Percentiles rank a stretch among this genome's conserved stretches.
Conservation (phyloP, 2,329 filamentous ascomycete genomes). For the Aspergillus sp. region DNA sequence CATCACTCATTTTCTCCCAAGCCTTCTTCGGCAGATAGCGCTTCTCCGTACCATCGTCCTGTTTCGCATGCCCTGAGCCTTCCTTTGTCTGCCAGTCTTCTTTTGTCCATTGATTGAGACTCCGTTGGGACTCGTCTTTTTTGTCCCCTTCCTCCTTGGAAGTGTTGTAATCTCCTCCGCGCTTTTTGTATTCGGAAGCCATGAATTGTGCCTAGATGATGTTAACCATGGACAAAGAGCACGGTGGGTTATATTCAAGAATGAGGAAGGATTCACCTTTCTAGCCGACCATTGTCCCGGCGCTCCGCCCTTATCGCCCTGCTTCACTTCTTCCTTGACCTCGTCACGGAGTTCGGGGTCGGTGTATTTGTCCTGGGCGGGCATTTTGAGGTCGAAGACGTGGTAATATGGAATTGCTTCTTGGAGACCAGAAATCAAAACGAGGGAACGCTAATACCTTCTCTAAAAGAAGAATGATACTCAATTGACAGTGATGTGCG, state of each 20-base stretch:
- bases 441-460: no score
- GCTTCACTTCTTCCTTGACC: conserved; percentile 48
- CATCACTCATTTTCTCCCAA: conserved; percentile 49
- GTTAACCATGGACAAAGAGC: neutral
- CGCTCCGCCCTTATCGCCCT: conserved; percentile 47
- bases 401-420: no score
- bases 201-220: conserved; percentile 44
- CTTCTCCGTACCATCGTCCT: conserved; percentile 45
- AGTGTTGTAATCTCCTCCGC: conserved; percentile 48
- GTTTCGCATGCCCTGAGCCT: conserved; percentile 44
- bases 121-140: conserved; percentile 45
- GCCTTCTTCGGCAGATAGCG: conserved; percentile 49
- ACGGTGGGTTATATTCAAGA: neutral
- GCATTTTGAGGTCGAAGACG: conserved; percentile 31
- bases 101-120: conserved; percentile 47
- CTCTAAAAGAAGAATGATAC: no score
- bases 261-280: conserved; percentile 33
- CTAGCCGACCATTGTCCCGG: conserved; percentile 52
- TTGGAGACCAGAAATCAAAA: no score
- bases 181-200: conserved; percentile 49
- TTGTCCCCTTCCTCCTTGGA: conserved; percentile 35
- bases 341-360: conserved; percentile 48
- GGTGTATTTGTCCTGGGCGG: conserved; percentile 49
- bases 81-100: conserved; percentile 54
- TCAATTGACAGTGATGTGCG: no score